A percentile compares a stretch with the other conserved stretches of the same genome.
Evolutionary conservation across 2,329 filamentous ascomycete genomes (phyloP).

Genomic region (Torrubiella hemipterigena): DNA sequence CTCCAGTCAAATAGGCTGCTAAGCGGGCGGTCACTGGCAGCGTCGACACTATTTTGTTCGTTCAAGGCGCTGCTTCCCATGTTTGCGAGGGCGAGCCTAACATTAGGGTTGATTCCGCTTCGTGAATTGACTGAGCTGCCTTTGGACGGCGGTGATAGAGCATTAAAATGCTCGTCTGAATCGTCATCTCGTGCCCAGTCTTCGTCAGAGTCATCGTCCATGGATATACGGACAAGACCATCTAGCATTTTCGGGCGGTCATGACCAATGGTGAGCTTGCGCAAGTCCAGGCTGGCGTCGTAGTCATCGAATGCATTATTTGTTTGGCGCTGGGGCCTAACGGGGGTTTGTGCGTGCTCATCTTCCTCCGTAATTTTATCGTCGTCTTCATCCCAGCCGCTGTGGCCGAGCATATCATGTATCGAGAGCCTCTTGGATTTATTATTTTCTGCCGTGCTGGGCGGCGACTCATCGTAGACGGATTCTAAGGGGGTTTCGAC

Average conservation of each 20-base stretch:
- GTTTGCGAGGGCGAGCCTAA: conserved; percentile 40
- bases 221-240: no score
- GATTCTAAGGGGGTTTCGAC: conserved; percentile 63
- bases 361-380: conserved; percentile 52
- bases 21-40: conserved; percentile 35
- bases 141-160: conserved; percentile 43
- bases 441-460: conserved; percentile 39
- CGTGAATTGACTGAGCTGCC: conserved; percentile 39
- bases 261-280: no score
- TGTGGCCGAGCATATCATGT: conserved; percentile 43
- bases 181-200: conserved; percentile 48
- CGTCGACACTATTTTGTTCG: conserved; percentile 13
- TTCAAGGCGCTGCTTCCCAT: conserved; percentile 35
- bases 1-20: conserved; percentile 73
- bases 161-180: conserved; percentile 39
- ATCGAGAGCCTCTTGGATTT: conserved; percentile 45
- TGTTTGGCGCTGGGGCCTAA: conserved; percentile 25
- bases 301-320: no score
- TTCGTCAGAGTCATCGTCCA: conserved; percentile 52
- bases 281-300: no score
- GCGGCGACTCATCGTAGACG: conserved; percentile 71
- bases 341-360: conserved; percentile 41
- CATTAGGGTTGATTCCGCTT: conserved; percentile 38
- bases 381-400: conserved; percentile 42
- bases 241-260: no score